Conservation (phyloP, 345 rosid species). For the Lepidium africanum region DNA sequence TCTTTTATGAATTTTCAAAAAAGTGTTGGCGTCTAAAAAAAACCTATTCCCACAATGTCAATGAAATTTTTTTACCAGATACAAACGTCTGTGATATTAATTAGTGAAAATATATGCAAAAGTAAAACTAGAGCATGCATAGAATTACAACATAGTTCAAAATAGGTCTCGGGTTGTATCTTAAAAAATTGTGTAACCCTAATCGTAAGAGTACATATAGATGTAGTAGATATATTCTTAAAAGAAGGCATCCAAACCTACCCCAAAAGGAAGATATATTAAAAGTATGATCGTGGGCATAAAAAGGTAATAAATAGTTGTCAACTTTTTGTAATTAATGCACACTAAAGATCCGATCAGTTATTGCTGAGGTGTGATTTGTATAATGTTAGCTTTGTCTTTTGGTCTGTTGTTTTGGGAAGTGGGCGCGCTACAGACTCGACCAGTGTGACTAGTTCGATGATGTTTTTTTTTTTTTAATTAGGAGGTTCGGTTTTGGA, state of each 20-base stretch:
- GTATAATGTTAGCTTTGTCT: constrained; percentile 8
- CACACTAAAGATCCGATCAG: constrained; percentile 10
- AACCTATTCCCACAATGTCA: no score
- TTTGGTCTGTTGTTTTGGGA: constrained; percentile 8
- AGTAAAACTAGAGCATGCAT: no score
- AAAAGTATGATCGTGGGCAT: not conserved
- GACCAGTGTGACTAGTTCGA: not conserved
- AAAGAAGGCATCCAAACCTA: constrained; percentile 1
- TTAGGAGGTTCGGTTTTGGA: no score
- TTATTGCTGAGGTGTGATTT: constrained; percentile 5
- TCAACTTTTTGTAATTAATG: constrained; percentile 6
- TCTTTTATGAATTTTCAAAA: not conserved
- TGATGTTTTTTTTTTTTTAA: not conserved
- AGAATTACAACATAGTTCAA: not conserved
- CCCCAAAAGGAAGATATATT: not conserved
- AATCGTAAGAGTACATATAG: not conserved
- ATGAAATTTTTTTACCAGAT: no score
- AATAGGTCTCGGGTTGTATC: not conserved
- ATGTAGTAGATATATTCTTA: not conserved
- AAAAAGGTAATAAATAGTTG: not conserved
- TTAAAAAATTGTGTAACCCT: not conserved
- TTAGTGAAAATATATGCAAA: no score
- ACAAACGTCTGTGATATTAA: no score
- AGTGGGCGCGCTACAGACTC: not conserved
- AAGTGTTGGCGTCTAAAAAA: no score